Conservation (phyloP, 1,139 yeast genomes). For the Williopsis jadinii region DNA sequence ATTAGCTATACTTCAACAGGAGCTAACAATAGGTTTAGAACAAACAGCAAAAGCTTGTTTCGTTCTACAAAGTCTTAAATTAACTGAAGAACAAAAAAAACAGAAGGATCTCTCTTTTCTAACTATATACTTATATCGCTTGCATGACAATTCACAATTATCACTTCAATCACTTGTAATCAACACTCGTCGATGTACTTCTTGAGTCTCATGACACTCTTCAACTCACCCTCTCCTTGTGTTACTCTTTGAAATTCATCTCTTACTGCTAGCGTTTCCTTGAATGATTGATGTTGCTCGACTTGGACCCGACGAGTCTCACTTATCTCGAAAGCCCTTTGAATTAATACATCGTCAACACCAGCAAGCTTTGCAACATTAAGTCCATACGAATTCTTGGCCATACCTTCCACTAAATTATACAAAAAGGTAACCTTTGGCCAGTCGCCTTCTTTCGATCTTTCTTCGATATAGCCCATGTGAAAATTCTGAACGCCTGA, state of each 20-base stretch:
- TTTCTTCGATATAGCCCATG: conserved; percentile 61
- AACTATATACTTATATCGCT: no score
- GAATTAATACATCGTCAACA: conserved; percentile 43
- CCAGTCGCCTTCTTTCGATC: conserved; percentile 28
- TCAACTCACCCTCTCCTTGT: background rate
- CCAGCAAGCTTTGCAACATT: conserved; percentile 74
- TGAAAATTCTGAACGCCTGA: conserved; percentile 53
- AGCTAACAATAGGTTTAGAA: conserved; percentile 30
- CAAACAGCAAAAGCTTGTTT: conserved; percentile 32
- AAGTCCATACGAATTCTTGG: conserved; percentile 65
- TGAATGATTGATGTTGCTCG: conserved; percentile 6
- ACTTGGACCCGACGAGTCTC: conserved; percentile 31
- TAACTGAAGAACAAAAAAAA: no score
- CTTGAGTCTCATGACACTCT: conserved; percentile 4
- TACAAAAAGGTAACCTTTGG: conserved; percentile 51
- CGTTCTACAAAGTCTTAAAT: conserved; percentile 25
- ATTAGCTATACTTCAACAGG: conserved; percentile 55
- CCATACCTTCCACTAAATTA: conserved; percentile 50
- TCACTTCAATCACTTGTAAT: background rate
- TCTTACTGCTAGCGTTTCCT: background rate
- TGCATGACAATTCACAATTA: no score
- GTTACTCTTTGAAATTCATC: background rate
- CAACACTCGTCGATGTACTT: conserved; percentile 2
- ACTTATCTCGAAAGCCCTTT: conserved; percentile 42
- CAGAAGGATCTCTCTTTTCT: no score